These are phyloP conservation scores for Aspergillus puulaauensis DNA, from an alignment of 2,329 filamentous ascomycete genomes.

Conservation along the genomic window DNA sequence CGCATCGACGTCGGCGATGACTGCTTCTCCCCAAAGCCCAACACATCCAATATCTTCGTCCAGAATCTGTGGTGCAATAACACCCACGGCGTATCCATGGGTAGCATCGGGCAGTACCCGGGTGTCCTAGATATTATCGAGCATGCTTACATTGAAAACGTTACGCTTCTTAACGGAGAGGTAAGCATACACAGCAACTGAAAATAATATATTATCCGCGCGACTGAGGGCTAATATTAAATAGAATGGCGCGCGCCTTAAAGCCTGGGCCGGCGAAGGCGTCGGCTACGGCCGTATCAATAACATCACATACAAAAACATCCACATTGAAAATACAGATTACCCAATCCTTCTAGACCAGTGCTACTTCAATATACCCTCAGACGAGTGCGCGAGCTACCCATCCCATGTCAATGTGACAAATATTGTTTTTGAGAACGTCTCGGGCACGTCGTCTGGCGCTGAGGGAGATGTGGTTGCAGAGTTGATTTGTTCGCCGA, in stretches of 20 bases:
- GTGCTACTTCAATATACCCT: slow-evolving; percentile 61
- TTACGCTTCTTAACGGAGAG: slow-evolving; percentile 55
- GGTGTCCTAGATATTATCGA: slow-evolving; percentile 57
- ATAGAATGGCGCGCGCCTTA: slow-evolving; percentile 58
- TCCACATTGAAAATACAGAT: slow-evolving; percentile 60
- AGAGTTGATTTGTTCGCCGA: slow-evolving; percentile 56
- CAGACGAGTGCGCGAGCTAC: slow-evolving; percentile 52
- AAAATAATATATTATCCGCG: not conserved
- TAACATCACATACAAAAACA: slow-evolving; percentile 63
- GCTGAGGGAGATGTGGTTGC: slow-evolving; percentile 57
- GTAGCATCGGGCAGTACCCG: slow-evolving; percentile 58
- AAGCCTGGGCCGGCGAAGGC: slow-evolving; percentile 59
- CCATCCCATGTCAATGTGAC: slow-evolving; percentile 60
- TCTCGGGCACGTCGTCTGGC: slow-evolving; percentile 57
- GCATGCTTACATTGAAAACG: slow-evolving; percentile 59
- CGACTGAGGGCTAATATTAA: not conserved
- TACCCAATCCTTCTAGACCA: slow-evolving; percentile 59
- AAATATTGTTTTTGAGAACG: slow-evolving; percentile 60
- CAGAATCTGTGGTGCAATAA: slow-evolving; percentile 63
- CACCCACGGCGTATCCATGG: slow-evolving; percentile 59
- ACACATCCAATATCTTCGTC: slow-evolving; percentile 58
- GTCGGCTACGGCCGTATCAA: slow-evolving; percentile 62
- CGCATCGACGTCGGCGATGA: slow-evolving; percentile 59
- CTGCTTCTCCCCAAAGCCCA: slow-evolving; percentile 62
- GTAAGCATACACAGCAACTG: slow-evolving; percentile 20